phyloP scores from a whole-genome alignment of 2,329 filamentous ascomycete species.

The Fusarium tricinctum region DNA sequence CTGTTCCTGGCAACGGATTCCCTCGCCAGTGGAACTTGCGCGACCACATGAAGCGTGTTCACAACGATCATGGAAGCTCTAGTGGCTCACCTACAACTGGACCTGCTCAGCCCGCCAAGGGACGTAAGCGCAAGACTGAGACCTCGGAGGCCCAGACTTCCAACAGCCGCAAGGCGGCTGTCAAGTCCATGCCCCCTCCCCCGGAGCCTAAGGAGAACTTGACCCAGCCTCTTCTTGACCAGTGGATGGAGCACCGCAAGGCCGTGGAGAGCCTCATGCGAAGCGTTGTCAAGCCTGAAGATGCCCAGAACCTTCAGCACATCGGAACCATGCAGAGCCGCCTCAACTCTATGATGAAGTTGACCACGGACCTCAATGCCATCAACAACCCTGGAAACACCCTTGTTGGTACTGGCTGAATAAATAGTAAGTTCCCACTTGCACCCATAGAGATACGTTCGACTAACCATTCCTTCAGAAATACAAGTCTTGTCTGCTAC shows the following conservation, averaged over 20 bases:
- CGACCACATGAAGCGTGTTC: conserved; percentile 97
- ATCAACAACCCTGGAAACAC: conserved; percentile 44
- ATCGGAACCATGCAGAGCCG: conserved; percentile 66
- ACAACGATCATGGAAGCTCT: conserved; percentile 71
- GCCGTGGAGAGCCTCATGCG: conserved; percentile 72
- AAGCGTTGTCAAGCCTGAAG: conserved; percentile 64
- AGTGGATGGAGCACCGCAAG: conserved; percentile 74
- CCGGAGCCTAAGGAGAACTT: conserved; percentile 52
- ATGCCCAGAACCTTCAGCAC: conserved; percentile 67
- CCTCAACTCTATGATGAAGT: conserved; percentile 66
- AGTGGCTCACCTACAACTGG: conserved; percentile 59
- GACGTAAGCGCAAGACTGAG: conserved; percentile 72
- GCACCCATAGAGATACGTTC: neutral
- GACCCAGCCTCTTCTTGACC: conserved; percentile 62
- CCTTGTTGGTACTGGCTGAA: conserved; percentile 53
- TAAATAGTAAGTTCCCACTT: conserved; percentile 41
- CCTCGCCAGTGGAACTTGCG: conserved; percentile 95
- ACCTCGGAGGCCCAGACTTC: conserved; percentile 56
- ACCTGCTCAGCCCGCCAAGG: conserved; percentile 58
- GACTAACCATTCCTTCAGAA: conserved; percentile 31
- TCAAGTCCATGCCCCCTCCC: conserved; percentile 57
- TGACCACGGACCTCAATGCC: conserved; percentile 54
- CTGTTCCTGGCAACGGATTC: conserved; percentile 86
- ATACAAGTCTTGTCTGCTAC: conserved; percentile 48
- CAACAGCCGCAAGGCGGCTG: conserved; percentile 64